These are phyloP conservation scores for Pestalotiopsis sp. DNA, from an alignment of 2,329 filamentous ascomycete species.

Conservation along the genomic window DNA sequence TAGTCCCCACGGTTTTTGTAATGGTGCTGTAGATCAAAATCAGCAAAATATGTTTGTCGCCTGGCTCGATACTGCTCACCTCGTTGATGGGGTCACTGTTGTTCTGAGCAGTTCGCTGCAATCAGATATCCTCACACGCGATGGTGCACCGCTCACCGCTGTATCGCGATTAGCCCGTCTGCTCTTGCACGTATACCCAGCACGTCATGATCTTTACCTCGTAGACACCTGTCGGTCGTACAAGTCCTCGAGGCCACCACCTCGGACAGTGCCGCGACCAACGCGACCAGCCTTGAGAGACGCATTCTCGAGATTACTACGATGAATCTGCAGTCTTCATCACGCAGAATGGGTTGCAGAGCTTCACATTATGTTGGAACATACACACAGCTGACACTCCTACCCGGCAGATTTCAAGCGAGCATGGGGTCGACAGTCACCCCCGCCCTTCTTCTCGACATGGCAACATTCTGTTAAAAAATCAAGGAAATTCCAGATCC, in stretches of 20 bases:
- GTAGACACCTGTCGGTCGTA: slow-evolving; percentile 9
- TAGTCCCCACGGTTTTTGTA: slow-evolving; percentile 1
- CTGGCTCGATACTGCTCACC: not conserved
- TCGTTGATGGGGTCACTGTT: slow-evolving; percentile 14
- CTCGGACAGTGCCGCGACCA: not conserved
- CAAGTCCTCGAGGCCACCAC: not conserved
- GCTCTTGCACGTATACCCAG: not conserved
- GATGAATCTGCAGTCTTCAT: not conserved
- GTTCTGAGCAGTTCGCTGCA: slow-evolving; percentile 13
- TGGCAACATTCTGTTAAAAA: not conserved
- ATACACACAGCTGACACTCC: too few species aligned
- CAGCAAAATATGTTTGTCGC: not conserved
- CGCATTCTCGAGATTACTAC: slow-evolving; percentile 8
- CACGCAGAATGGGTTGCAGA: not conserved
- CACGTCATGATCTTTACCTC: not conserved
- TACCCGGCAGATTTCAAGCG: not conserved
- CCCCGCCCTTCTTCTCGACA: not conserved
- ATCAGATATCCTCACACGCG: slow-evolving; percentile 8
- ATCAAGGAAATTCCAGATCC: slow-evolving; percentile 2
- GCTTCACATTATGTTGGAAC: not conserved
- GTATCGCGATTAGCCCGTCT: not conserved
- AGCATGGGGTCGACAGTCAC: not conserved
- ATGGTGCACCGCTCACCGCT: slow-evolving; percentile 14
- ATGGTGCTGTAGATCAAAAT: slow-evolving; percentile 9
- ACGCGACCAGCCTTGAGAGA: not conserved